These are phyloP conservation scores for Cladobotryum protrusum DNA, from an alignment of 2,329 filamentous ascomycete species.

Conservation along the genomic window DNA sequence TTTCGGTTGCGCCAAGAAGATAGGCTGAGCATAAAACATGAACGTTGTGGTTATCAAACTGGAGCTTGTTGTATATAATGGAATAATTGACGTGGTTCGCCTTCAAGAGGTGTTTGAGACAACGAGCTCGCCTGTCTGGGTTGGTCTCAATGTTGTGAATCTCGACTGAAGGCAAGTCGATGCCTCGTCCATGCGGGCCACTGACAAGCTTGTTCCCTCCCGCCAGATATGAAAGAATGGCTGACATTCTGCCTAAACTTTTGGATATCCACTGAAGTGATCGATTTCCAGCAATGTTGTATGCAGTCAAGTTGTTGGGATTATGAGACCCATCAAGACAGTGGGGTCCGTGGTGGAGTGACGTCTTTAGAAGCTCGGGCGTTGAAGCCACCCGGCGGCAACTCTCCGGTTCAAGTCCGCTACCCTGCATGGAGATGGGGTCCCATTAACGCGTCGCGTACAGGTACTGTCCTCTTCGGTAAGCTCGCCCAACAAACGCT, in stretches of 20 bases:
- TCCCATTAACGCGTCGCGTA: too few relatives aligned
- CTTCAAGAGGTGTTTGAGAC: conserved; percentile 83
- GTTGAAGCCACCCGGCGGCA: too few relatives aligned
- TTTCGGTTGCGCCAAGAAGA: conserved; percentile 67
- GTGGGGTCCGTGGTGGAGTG: too few relatives aligned
- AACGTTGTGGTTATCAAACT: conserved; percentile 76
- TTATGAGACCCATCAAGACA: too few relatives aligned
- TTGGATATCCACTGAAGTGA: neutral
- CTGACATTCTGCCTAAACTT: conserved; percentile 22
- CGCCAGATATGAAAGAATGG: conserved; percentile 29
- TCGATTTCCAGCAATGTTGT: neutral
- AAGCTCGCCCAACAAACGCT: too few relatives aligned
- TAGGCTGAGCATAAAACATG: conserved; percentile 83
- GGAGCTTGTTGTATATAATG: conserved; percentile 68
- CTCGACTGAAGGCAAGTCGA: conserved; percentile 60
- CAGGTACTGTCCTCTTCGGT: too few relatives aligned
- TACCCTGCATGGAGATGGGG: too few relatives aligned
- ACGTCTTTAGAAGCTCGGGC: too few relatives aligned
- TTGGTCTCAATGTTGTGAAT: conserved; percentile 75
- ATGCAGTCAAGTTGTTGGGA: too few relatives aligned
- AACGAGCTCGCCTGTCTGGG: conserved; percentile 70
- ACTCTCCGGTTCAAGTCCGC: too few relatives aligned
- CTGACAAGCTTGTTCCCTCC: conserved; percentile 23
- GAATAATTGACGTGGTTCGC: conserved; percentile 89
- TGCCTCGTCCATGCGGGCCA: conserved; percentile 27